Evolutionary conservation across 2,329 filamentous ascomycete genomes (phyloP).

Genomic region (Colletotrichum salicis): DNA sequence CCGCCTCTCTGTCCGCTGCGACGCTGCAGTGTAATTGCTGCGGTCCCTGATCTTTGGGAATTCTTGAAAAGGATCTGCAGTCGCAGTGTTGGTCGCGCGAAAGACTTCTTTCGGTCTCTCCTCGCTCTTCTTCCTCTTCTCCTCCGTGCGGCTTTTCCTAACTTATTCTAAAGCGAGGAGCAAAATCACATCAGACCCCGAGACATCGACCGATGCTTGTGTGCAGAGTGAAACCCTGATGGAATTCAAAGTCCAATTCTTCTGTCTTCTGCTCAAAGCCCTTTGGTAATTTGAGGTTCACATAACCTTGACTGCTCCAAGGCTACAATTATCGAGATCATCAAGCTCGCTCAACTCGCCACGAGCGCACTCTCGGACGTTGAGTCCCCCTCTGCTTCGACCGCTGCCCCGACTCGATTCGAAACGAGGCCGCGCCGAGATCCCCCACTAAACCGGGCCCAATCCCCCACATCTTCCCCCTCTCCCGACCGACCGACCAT

Average conservation of each 20-base stretch:
- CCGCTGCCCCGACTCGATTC: neutral
- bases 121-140: slow-evolving; percentile 1
- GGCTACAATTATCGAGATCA: neutral
- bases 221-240: slow-evolving; percentile 33
- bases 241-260: slow-evolving; percentile 42
- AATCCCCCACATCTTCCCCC: slow-evolving; percentile 2
- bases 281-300: slow-evolving; percentile 36
- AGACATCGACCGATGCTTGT: neutral
- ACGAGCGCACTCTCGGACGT: neutral
- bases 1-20: slow-evolving; percentile 1
- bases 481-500: slow-evolving; percentile 19
- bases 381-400: neutral
- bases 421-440: neutral
- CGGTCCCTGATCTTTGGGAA: slow-evolving; percentile 32
- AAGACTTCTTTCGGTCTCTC: neutral
- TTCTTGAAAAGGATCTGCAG: slow-evolving; percentile 30
- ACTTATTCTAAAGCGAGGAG: neutral
- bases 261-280: slow-evolving; percentile 41
- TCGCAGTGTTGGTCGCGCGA: neutral
- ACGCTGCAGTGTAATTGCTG: slow-evolving; percentile 26
- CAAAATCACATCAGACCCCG: neutral
- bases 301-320: slow-evolving; percentile 6
- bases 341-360: neutral
- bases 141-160: neutral
- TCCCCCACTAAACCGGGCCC: neutral